Evolutionary conservation across 352 stramenopile species (phyloP).

Genomic region (Phytophthora meadii): DNA sequence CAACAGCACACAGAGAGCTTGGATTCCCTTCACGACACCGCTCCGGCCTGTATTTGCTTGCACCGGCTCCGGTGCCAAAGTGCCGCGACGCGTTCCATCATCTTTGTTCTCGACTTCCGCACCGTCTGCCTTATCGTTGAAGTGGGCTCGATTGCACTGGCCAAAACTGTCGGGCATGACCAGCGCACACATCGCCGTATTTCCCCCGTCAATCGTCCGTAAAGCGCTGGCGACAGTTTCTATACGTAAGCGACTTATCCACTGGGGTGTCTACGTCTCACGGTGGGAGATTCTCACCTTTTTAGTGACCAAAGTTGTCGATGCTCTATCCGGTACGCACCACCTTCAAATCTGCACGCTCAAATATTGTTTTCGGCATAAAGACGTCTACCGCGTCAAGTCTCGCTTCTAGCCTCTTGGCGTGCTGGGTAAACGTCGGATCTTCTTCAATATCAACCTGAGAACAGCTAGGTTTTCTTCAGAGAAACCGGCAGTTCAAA

Average conservation of each 20-base stretch:
- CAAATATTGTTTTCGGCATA: conserved; percentile 17
- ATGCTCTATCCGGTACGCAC: conserved; percentile 11
- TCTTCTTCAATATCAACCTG: conserved; percentile 3
- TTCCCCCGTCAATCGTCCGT: not conserved
- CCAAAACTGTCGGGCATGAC: conserved; percentile 8
- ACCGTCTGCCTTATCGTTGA: conserved; percentile 14
- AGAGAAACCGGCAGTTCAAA: conserved; percentile 27
- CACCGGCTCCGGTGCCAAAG: conserved; percentile 11
- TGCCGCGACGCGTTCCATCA: conserved; percentile 4
- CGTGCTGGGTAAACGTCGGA: conserved; percentile 6
- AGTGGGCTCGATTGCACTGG: not conserved
- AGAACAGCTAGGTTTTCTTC: not conserved
- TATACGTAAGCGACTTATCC: conserved; percentile 1
- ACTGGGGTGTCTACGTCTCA: conserved; percentile 1
- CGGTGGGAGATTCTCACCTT: not conserved
- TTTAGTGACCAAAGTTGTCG: not conserved
- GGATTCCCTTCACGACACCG: not conserved
- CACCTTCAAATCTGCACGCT: conserved; percentile 13
- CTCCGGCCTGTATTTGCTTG: not conserved
- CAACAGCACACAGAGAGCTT: conserved; percentile 1
- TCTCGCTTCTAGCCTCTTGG: not conserved
- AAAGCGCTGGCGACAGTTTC: conserved; percentile 11
- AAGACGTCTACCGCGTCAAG: conserved; percentile 4
- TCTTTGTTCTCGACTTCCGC: not conserved
- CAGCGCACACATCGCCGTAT: conserved; percentile 17